These are phyloP conservation scores for Auricularia sp. DNA, from an alignment of 768 basidiomycete species.

Conservation along the genomic window DNA sequence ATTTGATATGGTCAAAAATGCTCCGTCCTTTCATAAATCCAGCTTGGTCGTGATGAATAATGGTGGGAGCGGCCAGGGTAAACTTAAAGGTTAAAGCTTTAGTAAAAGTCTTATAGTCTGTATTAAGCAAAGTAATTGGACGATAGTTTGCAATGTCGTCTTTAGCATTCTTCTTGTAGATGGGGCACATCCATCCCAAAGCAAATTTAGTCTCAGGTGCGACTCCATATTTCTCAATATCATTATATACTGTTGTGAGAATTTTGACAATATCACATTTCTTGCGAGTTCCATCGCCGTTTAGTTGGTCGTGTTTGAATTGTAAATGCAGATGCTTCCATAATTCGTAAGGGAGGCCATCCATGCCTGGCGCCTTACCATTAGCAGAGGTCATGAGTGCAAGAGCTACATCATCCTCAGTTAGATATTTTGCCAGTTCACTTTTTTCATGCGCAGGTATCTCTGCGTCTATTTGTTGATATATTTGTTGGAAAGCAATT, in stretches of 20 bases:
- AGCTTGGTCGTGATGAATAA: constrained; percentile 29
- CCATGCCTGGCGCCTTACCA: neutral
- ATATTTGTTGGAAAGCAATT: neutral
- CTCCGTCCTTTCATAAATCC: constrained; percentile 27
- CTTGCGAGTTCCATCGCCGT: neutral
- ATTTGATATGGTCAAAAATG: constrained; percentile 25
- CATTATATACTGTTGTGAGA: constrained; percentile 33
- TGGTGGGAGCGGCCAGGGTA: neutral
- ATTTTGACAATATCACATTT: constrained; percentile 1
- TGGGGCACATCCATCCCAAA: constrained; percentile 25
- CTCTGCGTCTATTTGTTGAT: neutral
- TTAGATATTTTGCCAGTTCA: constrained; percentile 19
- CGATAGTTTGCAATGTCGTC: constrained; percentile 12
- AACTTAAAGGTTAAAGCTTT: constrained; percentile 17
- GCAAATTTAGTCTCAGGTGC: constrained; percentile 12
- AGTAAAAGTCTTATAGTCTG: constrained; percentile 25
- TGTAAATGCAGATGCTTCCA: neutral
- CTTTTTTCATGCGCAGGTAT: constrained; percentile 7
- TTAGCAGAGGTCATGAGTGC: neutral
- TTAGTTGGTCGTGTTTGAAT: neutral
- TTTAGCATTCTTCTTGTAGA: constrained; percentile 31
- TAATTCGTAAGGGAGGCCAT: neutral
- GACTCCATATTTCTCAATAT: constrained; percentile 27
- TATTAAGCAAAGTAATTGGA: constrained; percentile 19
- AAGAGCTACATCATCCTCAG: neutral